Evolutionary conservation across 2,329 filamentous ascomycete genomes (phyloP), one percentile per base, ranked within the genome.

Genomic region (Trichoderma polysporum): DNA sequence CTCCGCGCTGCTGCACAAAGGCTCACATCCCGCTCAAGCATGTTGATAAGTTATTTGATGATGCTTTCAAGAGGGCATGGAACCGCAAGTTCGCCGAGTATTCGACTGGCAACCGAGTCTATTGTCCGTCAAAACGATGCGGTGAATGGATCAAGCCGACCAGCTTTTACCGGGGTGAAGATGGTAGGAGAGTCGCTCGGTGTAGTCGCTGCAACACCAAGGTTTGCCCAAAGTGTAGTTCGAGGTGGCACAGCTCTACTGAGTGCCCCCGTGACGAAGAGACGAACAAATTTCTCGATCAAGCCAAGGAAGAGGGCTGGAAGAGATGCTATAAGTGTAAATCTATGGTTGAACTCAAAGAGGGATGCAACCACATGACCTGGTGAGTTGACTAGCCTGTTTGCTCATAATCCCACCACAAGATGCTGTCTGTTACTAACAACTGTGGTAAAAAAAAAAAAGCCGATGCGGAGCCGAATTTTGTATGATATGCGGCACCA

Each of bases 301-400:
- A 90, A 67, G 89, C 89, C 7, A 87, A 88, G 71, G 82, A 88
- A 29, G 82, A 89, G 61, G 90, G 90, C 27, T 94, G 90, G 89
- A 89, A 92, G 76, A 83, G 87, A 54, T 97, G 92, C 76, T 89
- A 88, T 74, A 88, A 83, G 69, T 97, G 93, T 79, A 87, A 85
- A 70, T 83, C 86, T 45, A 84, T 91, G 81, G 90, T 96, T 52
- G 91, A 96, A 76, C 80, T 93, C 58, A 90, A 90, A 71, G 91
- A 94, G 76, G 92, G 92, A 52, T 93, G 91, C 78, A 94, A 94
- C 78, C 93, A 94, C 76, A 94, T 96, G 87, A 93, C 88, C 31
- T 97, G 93, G 90, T 91, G 82, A 79, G 87, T 79, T 22, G 3
- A 12, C 50, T 57, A 22, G 13, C 25, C 35, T 31, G 35, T 31